These are phyloP conservation scores for Prunella vulgaris DNA, from an alignment of 257 asterid species.

Conservation along the genomic window DNA sequence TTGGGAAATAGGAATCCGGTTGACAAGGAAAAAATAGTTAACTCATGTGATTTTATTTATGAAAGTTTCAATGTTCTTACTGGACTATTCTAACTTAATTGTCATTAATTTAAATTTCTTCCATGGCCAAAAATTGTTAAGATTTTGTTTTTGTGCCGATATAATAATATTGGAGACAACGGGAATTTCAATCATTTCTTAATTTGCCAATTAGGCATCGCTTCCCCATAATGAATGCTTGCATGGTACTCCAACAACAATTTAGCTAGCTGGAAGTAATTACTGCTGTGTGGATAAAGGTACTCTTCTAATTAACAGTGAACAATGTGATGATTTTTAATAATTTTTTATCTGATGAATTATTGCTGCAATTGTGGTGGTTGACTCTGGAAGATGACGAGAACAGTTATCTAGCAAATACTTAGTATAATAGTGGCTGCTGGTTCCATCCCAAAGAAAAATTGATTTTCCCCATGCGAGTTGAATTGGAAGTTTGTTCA, in stretches of 20 bases:
- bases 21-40: too few relatives aligned
- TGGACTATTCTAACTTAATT: too few relatives aligned
- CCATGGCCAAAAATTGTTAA: too few relatives aligned
- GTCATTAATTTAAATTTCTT: too few relatives aligned
- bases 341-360: background rate
- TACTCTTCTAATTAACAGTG: conserved; percentile 4
- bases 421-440: background rate
- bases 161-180: background rate
- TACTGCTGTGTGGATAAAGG: conserved; percentile 14
- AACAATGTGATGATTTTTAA: background rate
- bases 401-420: background rate
- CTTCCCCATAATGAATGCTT: conserved; percentile 52
- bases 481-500: background rate
- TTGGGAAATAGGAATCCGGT: too few relatives aligned
- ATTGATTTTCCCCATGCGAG: too few relatives aligned
- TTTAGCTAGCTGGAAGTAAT: conserved; percentile 34
- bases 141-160: background rate
- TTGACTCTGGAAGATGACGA: background rate
- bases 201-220: conserved; percentile 56
- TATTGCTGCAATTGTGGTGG: conserved; percentile 2
- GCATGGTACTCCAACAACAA: conserved; percentile 44
- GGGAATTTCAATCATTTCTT: background rate
- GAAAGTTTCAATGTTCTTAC: too few relatives aligned
- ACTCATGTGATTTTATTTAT: too few relatives aligned
- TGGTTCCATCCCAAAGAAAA: background rate